Percentiles rank a stretch among this genome's conserved stretches.
Evolutionary conservation across 495 filamentous ascomycete genomes (phyloP).

Genomic region (Staphylotrichum longicolle): DNA sequence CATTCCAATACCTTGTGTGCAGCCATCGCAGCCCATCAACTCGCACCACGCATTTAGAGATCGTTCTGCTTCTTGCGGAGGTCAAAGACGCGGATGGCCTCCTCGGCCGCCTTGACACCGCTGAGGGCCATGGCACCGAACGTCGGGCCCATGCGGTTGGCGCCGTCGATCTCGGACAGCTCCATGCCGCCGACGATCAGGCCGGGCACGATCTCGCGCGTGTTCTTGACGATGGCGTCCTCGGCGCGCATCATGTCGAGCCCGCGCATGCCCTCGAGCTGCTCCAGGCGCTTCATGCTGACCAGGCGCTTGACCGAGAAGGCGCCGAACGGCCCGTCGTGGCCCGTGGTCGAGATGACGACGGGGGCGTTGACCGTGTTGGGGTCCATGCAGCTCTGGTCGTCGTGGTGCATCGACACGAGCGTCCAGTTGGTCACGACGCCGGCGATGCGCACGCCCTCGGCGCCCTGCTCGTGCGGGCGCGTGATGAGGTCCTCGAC

Average conservation of each 20-base stretch:
- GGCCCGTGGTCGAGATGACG: conserved; percentile 82
- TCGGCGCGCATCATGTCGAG: conserved; percentile 87
- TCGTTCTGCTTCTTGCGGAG: conserved; percentile 62
- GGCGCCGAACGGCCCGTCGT: conserved; percentile 87
- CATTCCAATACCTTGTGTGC: not conserved
- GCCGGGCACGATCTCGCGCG: conserved; percentile 80
- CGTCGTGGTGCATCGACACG: conserved; percentile 78
- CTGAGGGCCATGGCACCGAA: conserved; percentile 81
- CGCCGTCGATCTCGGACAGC: conserved; percentile 83
- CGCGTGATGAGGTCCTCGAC: conserved; percentile 91
- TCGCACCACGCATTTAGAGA: conserved; percentile 11
- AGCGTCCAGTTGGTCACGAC: conserved; percentile 95
- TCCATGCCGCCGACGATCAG: conserved; percentile 94
- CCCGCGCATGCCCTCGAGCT: conserved; percentile 86
- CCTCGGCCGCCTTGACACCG: conserved; percentile 87
- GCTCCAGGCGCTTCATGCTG: conserved; percentile 73
- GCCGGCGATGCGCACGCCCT: conserved; percentile 66
- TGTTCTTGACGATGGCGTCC: conserved; percentile 87
- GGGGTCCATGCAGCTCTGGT: conserved; percentile 92
- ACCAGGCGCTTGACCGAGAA: conserved; percentile 85
- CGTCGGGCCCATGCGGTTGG: conserved; percentile 75
- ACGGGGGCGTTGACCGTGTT: conserved; percentile 91
- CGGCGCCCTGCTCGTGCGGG: conserved; percentile 40
- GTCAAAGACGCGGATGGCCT: conserved; percentile 73
- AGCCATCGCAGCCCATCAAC: not conserved